A percentile compares a stretch with the other conserved stretches of the same genome.
phyloP scores from a whole-genome alignment of 2,329 filamentous ascomycete genomes.

The Fusarium sp. region DNA sequence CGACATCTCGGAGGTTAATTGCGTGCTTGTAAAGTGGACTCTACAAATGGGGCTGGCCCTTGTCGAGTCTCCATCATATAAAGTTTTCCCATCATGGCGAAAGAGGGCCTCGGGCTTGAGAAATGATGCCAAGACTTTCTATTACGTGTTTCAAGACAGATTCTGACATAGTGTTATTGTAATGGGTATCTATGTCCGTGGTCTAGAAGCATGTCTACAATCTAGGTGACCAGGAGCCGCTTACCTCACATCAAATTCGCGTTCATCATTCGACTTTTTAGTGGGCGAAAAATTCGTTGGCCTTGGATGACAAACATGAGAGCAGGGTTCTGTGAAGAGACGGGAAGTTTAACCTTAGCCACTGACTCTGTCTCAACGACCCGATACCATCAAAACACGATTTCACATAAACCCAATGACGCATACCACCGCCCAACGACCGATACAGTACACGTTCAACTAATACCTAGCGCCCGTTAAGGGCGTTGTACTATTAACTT shows the following conservation, averaged over 20 bases:
- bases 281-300: background rate
- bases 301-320: background rate
- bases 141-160: conserved; percentile 11
- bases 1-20: conserved; percentile 19
- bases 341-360: background rate
- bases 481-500: background rate
- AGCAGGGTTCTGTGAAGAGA: background rate
- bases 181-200: background rate
- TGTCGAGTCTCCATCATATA: conserved; percentile 17
- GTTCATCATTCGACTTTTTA: background rate
- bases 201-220: background rate
- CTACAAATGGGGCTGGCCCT: background rate
- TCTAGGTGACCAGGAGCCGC: background rate
- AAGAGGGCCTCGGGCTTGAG: conserved; percentile 8
- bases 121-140: background rate
- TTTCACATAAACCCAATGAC: background rate
- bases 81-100: conserved; percentile 26
- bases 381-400: background rate
- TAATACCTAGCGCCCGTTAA: background rate
- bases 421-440: background rate
- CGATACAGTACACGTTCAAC: background rate
- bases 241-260: background rate
- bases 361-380: background rate
- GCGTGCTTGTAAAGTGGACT: conserved; percentile 29
- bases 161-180: background rate